Percentiles rank a stretch among this genome's conserved stretches.
phyloP scores from a whole-genome alignment of 305 asterid species.

The Andrographis paniculata region DNA sequence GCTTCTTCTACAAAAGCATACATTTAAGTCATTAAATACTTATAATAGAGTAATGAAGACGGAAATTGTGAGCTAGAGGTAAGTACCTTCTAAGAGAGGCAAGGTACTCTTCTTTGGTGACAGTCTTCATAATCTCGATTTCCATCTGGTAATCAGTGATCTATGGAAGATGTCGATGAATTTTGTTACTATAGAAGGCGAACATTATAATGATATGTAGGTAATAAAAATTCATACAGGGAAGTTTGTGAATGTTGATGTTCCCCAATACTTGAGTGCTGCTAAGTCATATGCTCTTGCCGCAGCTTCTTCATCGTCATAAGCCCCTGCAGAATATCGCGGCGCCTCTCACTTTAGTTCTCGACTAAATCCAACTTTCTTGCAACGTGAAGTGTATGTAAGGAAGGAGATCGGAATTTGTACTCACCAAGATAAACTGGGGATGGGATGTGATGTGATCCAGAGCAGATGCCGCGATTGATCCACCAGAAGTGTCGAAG shows the following conservation, averaged over 20 bases:
- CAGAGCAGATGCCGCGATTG: not conserved
- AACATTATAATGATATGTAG: too few species aligned
- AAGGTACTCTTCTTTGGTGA: slow-evolving; percentile 73
- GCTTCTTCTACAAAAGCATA: slow-evolving; percentile 35
- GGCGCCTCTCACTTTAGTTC: not conserved
- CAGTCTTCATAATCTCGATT: slow-evolving; percentile 52
- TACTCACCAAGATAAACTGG: slow-evolving; percentile 80
- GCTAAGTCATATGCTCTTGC: slow-evolving; percentile 75
- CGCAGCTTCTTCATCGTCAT: slow-evolving; percentile 68
- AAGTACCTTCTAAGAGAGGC: slow-evolving; percentile 66
- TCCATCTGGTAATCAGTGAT: slow-evolving; percentile 56
- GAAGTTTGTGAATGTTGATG: slow-evolving; percentile 60
- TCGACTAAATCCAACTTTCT: not conserved
- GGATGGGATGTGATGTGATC: slow-evolving; percentile 16
- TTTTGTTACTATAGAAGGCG: not conserved
- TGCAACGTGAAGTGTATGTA: not conserved
- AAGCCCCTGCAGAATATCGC: slow-evolving; percentile 39
- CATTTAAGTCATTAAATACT: not conserved
- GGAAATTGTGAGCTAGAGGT: not conserved
- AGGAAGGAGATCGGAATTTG: not conserved
- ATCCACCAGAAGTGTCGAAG: not conserved
- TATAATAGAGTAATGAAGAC: not conserved
- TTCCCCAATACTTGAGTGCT: slow-evolving; percentile 74
- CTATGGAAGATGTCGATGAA: slow-evolving; percentile 23
- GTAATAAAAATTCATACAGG: too few species aligned